Conservation (phyloP, 345 rosid species). For the Anacardium occidentale region DNA sequence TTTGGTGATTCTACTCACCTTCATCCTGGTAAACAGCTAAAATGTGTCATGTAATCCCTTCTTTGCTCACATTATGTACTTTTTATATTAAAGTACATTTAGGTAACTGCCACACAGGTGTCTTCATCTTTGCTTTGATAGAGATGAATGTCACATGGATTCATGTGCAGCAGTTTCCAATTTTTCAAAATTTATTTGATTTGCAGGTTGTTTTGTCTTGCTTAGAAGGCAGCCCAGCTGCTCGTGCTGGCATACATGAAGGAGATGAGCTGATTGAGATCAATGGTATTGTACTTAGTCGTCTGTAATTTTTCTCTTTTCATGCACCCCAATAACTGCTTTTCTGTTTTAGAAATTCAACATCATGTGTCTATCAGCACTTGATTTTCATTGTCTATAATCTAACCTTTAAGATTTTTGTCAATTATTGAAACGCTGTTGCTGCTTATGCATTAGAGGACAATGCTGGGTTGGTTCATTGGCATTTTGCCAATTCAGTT, state of each 20-base stretch:
- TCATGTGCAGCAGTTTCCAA: background rate
- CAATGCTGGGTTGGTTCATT: background rate
- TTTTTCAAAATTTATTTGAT: background rate
- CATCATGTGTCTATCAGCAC: background rate
- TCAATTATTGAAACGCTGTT: background rate
- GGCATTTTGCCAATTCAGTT: background rate
- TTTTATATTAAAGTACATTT: background rate
- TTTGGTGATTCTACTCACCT: background rate
- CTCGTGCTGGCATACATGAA: conserved; percentile 80
- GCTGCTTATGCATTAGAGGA: background rate
- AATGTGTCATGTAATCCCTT: background rate
- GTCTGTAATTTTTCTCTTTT: background rate
- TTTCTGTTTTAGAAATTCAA: background rate
- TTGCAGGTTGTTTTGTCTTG: conserved; percentile 83
- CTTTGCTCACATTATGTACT: background rate
- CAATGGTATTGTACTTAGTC: conserved; percentile 52
- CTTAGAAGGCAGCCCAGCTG: conserved; percentile 82
- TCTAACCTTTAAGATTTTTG: background rate
- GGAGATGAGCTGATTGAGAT: conserved; percentile 90
- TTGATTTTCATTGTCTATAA: background rate
- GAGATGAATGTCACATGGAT: background rate
- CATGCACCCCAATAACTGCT: background rate
- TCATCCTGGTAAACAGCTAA: background rate
- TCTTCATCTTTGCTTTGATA: background rate
- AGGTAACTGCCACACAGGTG: too few relatives aligned